Evolutionary conservation across 2,329 filamentous ascomycete genomes (phyloP).

Genomic region (Teratosphaeria pseudoeucalypti): DNA sequence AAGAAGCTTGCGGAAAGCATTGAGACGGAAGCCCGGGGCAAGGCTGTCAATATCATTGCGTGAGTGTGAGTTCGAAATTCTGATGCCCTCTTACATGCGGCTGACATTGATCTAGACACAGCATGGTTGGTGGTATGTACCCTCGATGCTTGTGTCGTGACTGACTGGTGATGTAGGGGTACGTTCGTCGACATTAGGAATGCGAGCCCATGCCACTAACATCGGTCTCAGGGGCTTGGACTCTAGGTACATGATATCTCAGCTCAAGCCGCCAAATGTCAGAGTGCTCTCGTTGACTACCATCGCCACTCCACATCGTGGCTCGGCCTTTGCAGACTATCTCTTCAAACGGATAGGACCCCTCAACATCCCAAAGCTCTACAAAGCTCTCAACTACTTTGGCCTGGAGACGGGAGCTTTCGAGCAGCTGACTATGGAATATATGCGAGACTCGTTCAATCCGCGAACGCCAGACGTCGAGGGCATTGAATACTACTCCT

Average conservation of each 20-base stretch:
- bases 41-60: constrained; percentile 55
- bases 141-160: background rate
- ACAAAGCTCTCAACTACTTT: constrained; percentile 44
- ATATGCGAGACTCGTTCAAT: constrained; percentile 51
- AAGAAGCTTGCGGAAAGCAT: constrained; percentile 45
- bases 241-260: constrained; percentile 54
- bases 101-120: constrained; percentile 38
- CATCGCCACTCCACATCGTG: constrained; percentile 51
- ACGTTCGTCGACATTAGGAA: background rate
- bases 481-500: constrained; percentile 51
- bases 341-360: constrained; percentile 47
- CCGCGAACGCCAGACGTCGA: constrained; percentile 46
- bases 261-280: constrained; percentile 51
- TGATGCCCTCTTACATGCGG: background rate
- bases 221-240: constrained; percentile 46
- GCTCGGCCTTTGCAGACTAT: constrained; percentile 53
- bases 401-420: constrained; percentile 51
- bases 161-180: constrained; percentile 3
- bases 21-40: constrained; percentile 41
- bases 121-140: constrained; percentile 32
- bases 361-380: constrained; percentile 41
- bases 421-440: constrained; percentile 48
- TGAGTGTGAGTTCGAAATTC: constrained; percentile 27
- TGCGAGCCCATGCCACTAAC: background rate
- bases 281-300: constrained; percentile 63